These are phyloP conservation scores for Groenewaldozyma auringiensis DNA, from an alignment of 1,139 yeast genomes.

Conservation along the genomic window DNA sequence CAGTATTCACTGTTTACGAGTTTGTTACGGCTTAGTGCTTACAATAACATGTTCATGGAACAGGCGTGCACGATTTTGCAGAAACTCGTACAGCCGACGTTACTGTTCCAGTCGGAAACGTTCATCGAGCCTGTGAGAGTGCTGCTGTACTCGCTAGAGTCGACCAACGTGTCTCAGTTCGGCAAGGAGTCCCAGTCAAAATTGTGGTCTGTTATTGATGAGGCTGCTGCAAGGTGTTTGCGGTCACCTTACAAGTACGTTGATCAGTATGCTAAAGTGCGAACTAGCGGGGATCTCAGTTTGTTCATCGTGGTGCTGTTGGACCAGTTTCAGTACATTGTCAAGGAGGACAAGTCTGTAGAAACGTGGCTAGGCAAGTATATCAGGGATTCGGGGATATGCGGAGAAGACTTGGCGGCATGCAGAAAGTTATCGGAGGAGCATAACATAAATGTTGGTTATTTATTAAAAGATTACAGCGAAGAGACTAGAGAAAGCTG, in stretches of 20 bases:
- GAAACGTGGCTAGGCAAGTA: slow-evolving; percentile 45
- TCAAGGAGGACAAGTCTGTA: slow-evolving; percentile 30
- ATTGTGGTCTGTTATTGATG: slow-evolving; percentile 62
- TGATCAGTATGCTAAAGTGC: slow-evolving; percentile 46
- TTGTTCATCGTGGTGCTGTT: slow-evolving; percentile 58
- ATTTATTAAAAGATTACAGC: background rate
- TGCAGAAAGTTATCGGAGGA: slow-evolving; percentile 9
- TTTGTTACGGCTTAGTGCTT: slow-evolving; percentile 44
- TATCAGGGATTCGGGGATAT: slow-evolving; percentile 29
- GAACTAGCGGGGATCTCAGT: slow-evolving; percentile 37
- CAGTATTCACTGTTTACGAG: slow-evolving; percentile 51
- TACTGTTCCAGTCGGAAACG: slow-evolving; percentile 42
- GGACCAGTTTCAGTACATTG: slow-evolving; percentile 61
- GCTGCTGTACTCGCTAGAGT: slow-evolving; percentile 22
- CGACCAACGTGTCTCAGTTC: slow-evolving; percentile 8
- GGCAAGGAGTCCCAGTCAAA: slow-evolving; percentile 14
- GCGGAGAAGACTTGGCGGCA: slow-evolving; percentile 22
- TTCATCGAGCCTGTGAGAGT: slow-evolving; percentile 29
- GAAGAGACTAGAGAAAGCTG: slow-evolving; percentile 1
- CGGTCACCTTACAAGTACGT: slow-evolving; percentile 77
- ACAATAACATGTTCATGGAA: slow-evolving; percentile 31
- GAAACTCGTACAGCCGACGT: slow-evolving; percentile 37
- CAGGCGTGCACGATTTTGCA: slow-evolving; percentile 37
- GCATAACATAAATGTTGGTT: slow-evolving; percentile 4
- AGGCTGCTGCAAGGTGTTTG: slow-evolving; percentile 59